Conservation (phyloP, 805 yeast species). For the Starmerella floricola region DNA sequence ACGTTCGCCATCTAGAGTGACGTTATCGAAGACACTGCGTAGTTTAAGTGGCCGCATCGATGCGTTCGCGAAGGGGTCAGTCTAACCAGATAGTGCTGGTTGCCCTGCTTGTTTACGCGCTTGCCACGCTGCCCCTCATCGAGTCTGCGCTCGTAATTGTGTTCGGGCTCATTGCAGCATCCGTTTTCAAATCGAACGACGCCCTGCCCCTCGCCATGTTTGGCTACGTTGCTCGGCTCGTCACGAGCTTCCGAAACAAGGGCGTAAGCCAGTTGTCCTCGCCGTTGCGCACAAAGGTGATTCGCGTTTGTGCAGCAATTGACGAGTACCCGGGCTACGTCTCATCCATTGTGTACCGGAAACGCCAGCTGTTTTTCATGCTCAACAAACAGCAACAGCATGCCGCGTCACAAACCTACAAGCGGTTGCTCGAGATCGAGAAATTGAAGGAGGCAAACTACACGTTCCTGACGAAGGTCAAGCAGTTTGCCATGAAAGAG, state of each 20-base stretch:
- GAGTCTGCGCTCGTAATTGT: not conserved
- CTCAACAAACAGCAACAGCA: constrained; percentile 47
- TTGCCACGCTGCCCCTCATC: not conserved
- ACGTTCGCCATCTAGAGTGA: no score
- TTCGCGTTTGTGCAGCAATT: constrained; percentile 20
- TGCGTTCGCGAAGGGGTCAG: no score
- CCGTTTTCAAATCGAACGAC: not conserved
- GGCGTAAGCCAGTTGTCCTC: not conserved
- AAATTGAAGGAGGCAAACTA: constrained; percentile 38
- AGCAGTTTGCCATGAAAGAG: constrained; percentile 29
- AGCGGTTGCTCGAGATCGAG: constrained; percentile 42
- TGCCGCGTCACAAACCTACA: constrained; percentile 41
- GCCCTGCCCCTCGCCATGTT: not conserved
- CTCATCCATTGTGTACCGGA: constrained; percentile 16
- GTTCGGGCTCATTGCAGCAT: not conserved
- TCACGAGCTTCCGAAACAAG: not conserved
- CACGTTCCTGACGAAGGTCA: constrained; percentile 36
- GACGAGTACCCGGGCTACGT: constrained; percentile 17
- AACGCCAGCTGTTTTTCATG: constrained; percentile 23
- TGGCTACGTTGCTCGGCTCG: not conserved
- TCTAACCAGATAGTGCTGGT: not conserved
- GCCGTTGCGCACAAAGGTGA: not conserved
- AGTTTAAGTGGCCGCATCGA: no score
- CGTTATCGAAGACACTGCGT: no score
- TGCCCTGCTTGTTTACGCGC: not conserved